Evolutionary conservation across 2,329 filamentous ascomycete species (phyloP).

Genomic region (Leptographium radiaticola): DNA sequence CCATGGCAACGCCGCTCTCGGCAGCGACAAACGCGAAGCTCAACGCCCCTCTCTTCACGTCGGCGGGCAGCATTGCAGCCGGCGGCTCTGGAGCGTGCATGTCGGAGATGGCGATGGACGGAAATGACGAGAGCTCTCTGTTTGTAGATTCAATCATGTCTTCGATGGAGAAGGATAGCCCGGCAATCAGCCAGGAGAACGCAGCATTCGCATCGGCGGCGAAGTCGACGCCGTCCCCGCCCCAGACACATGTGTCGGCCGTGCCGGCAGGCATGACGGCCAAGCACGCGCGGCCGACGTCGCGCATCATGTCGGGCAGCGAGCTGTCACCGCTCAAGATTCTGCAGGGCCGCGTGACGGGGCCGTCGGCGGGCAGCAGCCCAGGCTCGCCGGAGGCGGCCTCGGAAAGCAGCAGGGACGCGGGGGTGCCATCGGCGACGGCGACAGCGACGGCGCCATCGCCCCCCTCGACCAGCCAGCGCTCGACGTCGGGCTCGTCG

Average conservation of each 20-base stretch:
- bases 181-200: constrained; percentile 28
- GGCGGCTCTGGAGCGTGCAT: no score
- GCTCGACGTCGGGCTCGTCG: not conserved
- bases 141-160: constrained; percentile 19
- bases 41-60: constrained; percentile 21
- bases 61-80: constrained; percentile 12
- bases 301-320: constrained; percentile 42
- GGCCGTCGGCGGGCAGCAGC: constrained; percentile 12
- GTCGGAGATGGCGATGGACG: not conserved
- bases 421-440: not conserved
- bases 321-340: constrained; percentile 47
- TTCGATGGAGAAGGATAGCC: not conserved
- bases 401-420: constrained; percentile 10
- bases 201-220: constrained; percentile 16
- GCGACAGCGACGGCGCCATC: not conserved
- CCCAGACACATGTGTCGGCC: constrained; percentile 21
- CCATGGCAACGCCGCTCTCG: constrained; percentile 28
- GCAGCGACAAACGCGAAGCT: constrained; percentile 24
- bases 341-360: constrained; percentile 19
- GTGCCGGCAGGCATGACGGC: constrained; percentile 18
- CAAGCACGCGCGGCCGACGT: constrained; percentile 25
- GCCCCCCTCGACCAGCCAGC: no score
- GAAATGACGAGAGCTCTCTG: constrained; percentile 16
- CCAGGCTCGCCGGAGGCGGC: constrained; percentile 10
- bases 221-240: not conserved